Base-by-base conservation (phyloP, 1,139 yeast species). In the Wickerhamomyces sp. region DNA sequence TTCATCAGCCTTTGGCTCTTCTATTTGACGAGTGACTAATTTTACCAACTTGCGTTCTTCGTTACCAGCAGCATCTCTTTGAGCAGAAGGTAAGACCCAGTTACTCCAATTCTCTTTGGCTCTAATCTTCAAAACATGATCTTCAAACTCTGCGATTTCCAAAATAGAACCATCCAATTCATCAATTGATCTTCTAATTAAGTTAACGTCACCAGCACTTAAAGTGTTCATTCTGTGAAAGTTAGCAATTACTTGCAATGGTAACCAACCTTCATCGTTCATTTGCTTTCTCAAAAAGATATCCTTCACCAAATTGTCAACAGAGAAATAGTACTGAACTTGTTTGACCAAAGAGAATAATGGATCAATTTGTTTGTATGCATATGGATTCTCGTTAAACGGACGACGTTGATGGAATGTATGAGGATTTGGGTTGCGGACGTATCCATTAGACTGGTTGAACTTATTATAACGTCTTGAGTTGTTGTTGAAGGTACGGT, bases 241-340 rank as follows among this genome's bases (percentile, higher is more conserved):
- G 46, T 72, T 68, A 46, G 88, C 80, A 50, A 88, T 71, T 43
- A 80, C 72, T 8, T 61, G 55, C 48, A 88, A 64, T 28, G 81
- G 76, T 40, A 88, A 74, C 73, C 81, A 81, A 25, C 96, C 96
- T 45, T 78, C 71, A 36, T 70, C 64, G 63, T 82, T 80, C 95
- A 88, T 87, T 55, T 82, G 86, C 52, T 78, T 76, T 61, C 96
- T 77, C 59, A 88, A 69, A 59, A 65, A 87, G 43, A 84, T 67
- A 61, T 88, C 96, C 64, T 86, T 84, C 53, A 86, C 72, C 62
- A 92, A 72, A 64, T 92, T 92, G 55, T 89, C 96, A 41, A 82
- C 73, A 21, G 94, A 82, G 63, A 92, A 84, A 63, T 92, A 92
- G 68, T 90, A 92, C 59, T 87, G 92, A 43, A 89, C 68, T 69